These are phyloP conservation scores for Berberis thunbergii DNA, from an alignment of 164 flowering plant genomes.

Conservation along the genomic window DNA sequence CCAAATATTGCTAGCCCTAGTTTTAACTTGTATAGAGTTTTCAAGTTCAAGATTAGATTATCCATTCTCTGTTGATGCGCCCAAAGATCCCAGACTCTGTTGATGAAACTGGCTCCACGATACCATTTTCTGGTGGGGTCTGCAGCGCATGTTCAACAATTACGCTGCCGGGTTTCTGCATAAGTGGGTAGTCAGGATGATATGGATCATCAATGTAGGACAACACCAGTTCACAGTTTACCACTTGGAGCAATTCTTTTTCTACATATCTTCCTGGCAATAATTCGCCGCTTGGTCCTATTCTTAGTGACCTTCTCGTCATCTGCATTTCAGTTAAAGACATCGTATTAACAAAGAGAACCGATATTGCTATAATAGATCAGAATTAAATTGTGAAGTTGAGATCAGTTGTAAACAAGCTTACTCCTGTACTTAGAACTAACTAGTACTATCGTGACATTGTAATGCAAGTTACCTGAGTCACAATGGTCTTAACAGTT, in stretches of 20 bases:
- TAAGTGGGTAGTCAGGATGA: conserved; percentile 34
- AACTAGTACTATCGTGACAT: too few species aligned
- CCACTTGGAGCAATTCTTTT: conserved; percentile 47
- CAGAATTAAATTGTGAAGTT: too few species aligned
- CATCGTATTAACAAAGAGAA: too few species aligned
- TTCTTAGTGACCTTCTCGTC: conserved; percentile 30
- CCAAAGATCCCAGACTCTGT: conserved; percentile 31
- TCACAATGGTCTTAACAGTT: conserved; percentile 46
- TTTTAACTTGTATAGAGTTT: too few species aligned
- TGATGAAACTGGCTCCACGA: conserved; percentile 19
- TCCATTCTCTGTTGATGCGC: conserved; percentile 16
- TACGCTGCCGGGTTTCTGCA: conserved; percentile 53
- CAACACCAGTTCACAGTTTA: conserved; percentile 40
- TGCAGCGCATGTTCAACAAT: conserved; percentile 44
- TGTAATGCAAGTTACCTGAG: conserved; percentile 24
- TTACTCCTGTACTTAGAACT: too few species aligned
- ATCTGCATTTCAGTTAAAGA: too few species aligned
- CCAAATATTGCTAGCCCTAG: too few species aligned
- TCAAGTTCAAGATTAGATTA: too few species aligned
- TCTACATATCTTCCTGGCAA: conserved; percentile 52
- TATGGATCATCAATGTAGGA: conserved; percentile 56
- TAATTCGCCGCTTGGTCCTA: conserved; percentile 45
- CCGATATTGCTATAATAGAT: too few species aligned
- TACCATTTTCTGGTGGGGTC: conserved; percentile 11
- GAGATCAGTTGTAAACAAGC: too few species aligned